A percentile compares a stretch with the other conserved stretches of the same genome.
Conservation (phyloP, 2,329 filamentous ascomycete species). For the Pseudogymnoascus sp. region DNA sequence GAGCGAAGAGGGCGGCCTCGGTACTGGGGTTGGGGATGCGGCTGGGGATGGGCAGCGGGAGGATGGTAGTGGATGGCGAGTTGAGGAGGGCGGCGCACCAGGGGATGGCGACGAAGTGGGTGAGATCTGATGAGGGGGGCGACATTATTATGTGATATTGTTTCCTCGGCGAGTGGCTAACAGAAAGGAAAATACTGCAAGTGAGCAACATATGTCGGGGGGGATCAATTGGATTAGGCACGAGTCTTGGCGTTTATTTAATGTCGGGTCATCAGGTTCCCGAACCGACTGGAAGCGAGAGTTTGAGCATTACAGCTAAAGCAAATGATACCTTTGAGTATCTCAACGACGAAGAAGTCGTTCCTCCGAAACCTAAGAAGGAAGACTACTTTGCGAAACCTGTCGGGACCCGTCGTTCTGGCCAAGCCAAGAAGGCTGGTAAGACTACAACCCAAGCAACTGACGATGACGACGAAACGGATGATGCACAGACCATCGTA, state of each 20-base stretch:
- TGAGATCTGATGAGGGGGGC: slow-evolving; percentile 11
- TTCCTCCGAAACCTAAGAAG: no score
- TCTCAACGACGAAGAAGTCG: no score
- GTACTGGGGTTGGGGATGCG: slow-evolving; percentile 22
- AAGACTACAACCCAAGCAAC: no score
- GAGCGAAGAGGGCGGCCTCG: slow-evolving; percentile 25
- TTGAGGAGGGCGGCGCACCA: slow-evolving; percentile 26
- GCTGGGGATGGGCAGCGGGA: slow-evolving; percentile 22
- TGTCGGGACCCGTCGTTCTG: no score
- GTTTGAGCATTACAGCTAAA: no score
- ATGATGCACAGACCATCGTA: no score
- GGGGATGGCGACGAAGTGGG: slow-evolving; percentile 26
- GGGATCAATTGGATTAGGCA: neutral
- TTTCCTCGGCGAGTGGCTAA: neutral
- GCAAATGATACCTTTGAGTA: no score
- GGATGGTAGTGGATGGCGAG: slow-evolving; percentile 16
- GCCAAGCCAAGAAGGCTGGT: no score
- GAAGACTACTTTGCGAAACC: no score
- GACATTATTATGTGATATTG: neutral
- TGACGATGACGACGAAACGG: no score
- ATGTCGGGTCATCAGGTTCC: no score
- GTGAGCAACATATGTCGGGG: neutral
- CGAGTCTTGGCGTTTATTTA: neutral
- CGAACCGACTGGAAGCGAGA: no score
- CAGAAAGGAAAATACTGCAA: neutral